Evolutionary conservation across 2,329 filamentous ascomycete genomes (phyloP).

Genomic region (Xylaria sp.): DNA sequence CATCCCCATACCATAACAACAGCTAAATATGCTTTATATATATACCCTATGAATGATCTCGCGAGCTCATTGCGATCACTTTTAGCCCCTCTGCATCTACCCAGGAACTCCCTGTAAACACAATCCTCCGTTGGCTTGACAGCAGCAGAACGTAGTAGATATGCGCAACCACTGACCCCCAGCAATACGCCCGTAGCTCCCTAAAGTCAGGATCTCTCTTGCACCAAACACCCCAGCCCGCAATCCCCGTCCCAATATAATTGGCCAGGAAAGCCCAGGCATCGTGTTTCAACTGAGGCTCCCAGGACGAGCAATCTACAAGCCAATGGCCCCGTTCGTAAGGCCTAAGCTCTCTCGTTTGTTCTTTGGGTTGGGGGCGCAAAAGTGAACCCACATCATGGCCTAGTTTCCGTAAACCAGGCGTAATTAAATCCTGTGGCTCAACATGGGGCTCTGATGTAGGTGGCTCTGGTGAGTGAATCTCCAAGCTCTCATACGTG

Average conservation of each 20-base stretch:
- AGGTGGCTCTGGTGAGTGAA: conserved; percentile 66
- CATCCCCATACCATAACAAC: conserved; percentile 6
- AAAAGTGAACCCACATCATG: conserved; percentile 62
- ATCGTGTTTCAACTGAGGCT: conserved; percentile 56
- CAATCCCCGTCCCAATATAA: conserved; percentile 67
- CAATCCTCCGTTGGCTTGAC: conserved; percentile 72
- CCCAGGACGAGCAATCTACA: conserved; percentile 69
- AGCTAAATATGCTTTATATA: neutral
- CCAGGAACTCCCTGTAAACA: conserved; percentile 71
- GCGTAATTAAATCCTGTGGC: conserved; percentile 65
- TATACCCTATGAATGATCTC: conserved; percentile 30
- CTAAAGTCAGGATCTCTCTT: conserved; percentile 56
- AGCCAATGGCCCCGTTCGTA: conserved; percentile 85
- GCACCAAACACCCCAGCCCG: conserved; percentile 76
- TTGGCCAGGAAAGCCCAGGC: conserved; percentile 73
- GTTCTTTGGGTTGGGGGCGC: conserved; percentile 63
- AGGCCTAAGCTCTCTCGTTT: conserved; percentile 60
- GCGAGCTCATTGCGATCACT: conserved; percentile 58
- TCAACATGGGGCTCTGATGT: conserved; percentile 58
- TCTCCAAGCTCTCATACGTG: conserved; percentile 56
- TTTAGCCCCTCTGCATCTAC: conserved; percentile 69
- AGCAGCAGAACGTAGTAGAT: conserved; percentile 80
- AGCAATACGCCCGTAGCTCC: conserved; percentile 77
- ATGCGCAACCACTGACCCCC: conserved; percentile 78
- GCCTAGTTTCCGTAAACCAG: conserved; percentile 63